Percentiles rank a stretch among this genome's conserved stretches.
phyloP scores from a whole-genome alignment of 495 filamentous ascomycete species.

The Aspergillus sclerotioniger region DNA sequence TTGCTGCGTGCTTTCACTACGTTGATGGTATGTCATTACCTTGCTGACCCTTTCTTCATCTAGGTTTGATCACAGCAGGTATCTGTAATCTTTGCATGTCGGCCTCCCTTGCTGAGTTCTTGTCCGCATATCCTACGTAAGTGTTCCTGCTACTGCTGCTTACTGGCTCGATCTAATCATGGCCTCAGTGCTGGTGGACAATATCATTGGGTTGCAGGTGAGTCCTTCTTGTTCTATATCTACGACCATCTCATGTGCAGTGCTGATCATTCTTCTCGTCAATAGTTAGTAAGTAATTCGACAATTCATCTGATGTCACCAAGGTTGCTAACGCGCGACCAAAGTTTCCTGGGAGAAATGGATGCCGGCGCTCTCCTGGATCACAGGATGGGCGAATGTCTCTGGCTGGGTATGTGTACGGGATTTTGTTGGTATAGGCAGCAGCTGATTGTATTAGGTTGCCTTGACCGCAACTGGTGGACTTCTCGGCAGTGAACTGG shows the following conservation, averaged over 20 bases:
- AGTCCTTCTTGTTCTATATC: constrained; percentile 11
- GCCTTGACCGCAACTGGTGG: constrained; percentile 50
- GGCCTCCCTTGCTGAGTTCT: constrained; percentile 68
- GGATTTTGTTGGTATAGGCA: not conserved
- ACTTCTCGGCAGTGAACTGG: constrained; percentile 55
- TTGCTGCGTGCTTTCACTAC: not conserved
- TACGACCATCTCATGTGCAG: not conserved
- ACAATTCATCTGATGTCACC: not conserved
- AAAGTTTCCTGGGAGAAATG: constrained; percentile 52
- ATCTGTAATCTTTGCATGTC: constrained; percentile 72
- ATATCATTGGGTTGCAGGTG: constrained; percentile 73
- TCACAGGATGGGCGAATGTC: constrained; percentile 74
- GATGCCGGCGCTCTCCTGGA: constrained; percentile 64
- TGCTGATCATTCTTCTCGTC: constrained; percentile 5
- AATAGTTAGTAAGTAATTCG: constrained; percentile 30
- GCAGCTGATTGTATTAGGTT: constrained; percentile 63
- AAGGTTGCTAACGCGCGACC: constrained; percentile 5
- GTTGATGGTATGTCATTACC: not conserved
- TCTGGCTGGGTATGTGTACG: constrained; percentile 60
- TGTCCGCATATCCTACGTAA: constrained; percentile 69
- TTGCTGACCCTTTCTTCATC: not conserved
- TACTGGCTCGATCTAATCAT: constrained; percentile 15
- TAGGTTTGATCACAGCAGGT: constrained; percentile 65
- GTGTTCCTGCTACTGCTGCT: constrained; percentile 15
- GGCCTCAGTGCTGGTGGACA: constrained; percentile 54